phyloP scores from a whole-genome alignment of 805 yeast genomes.

The Saccharomycopsis amapae region DNA sequence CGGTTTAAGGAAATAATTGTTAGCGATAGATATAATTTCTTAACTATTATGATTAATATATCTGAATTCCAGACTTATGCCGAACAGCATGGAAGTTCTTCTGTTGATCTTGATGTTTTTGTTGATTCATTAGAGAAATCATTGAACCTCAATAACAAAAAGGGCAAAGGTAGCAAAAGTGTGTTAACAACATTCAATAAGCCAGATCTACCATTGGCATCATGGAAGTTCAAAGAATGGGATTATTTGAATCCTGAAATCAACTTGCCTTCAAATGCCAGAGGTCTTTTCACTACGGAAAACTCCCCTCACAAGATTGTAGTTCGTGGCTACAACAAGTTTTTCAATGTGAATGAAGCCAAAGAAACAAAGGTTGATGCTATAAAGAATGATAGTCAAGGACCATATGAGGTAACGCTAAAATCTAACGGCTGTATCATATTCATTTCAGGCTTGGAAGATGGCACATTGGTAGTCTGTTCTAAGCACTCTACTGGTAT shows the following conservation, averaged over 20 bases:
- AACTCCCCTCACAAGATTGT: slow-evolving; percentile 37
- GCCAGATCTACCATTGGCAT: slow-evolving; percentile 5
- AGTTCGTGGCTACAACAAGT: slow-evolving; percentile 89
- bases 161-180: slow-evolving; percentile 10
- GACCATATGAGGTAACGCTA: slow-evolving; percentile 74
- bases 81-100: background rate
- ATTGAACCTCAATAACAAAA: slow-evolving; percentile 1
- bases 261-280: slow-evolving; percentile 61
- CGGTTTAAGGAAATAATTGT: no score
- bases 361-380: slow-evolving; percentile 39
- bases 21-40: no score
- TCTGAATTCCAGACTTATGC: background rate
- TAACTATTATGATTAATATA: background rate
- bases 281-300: slow-evolving; percentile 63
- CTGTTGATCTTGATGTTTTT: background rate
- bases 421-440: slow-evolving; percentile 95
- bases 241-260: slow-evolving; percentile 53
- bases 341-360: slow-evolving; percentile 75
- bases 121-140: slow-evolving; percentile 8
- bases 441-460: slow-evolving; percentile 66
- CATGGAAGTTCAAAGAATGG: slow-evolving; percentile 89
- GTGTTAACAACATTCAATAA: slow-evolving; percentile 4
- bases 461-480: slow-evolving; percentile 78
- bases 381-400: slow-evolving; percentile 41
- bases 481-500: slow-evolving; percentile 87